Percentiles rank a stretch among this genome's conserved stretches.
Evolutionary conservation across 2,329 filamentous ascomycete genomes (phyloP).

Genomic region (Monosporascus sp.): DNA sequence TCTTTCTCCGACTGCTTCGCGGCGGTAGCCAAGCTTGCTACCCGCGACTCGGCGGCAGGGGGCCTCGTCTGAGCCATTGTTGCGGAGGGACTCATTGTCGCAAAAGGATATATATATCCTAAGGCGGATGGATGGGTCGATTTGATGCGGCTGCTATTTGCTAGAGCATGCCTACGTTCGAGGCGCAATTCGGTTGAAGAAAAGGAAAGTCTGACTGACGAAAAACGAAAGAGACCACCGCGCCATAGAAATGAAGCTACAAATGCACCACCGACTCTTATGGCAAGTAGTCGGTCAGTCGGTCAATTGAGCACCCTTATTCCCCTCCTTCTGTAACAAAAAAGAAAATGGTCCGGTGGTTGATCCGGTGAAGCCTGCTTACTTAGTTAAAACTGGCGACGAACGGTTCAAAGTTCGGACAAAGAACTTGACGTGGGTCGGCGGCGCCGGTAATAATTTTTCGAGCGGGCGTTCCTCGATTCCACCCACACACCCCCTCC

Average conservation of each 20-base stretch:
- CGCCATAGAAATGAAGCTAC: too few species aligned
- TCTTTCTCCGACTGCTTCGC: conserved; percentile 15
- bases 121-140: neutral
- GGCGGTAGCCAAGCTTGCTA: neutral
- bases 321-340: too few species aligned
- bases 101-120: conserved; percentile 4
- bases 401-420: conserved; percentile 3
- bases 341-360: too few species aligned
- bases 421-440: conserved; percentile 5
- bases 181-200: too few species aligned
- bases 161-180: neutral
- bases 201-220: too few species aligned
- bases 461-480: conserved; percentile 14
- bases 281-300: too few species aligned
- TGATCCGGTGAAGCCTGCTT: too few species aligned
- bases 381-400: conserved; percentile 2
- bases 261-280: too few species aligned
- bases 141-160: neutral
- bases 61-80: conserved; percentile 15
- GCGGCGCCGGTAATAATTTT: conserved; percentile 21
- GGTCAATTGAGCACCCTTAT: too few species aligned
- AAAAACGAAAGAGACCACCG: too few species aligned
- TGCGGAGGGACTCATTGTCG: conserved; percentile 22
- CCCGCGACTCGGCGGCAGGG: conserved; percentile 15
- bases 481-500: conserved; percentile 5